Conservation (phyloP, 768 basidiomycete genomes). For the Boletellus sp. region DNA sequence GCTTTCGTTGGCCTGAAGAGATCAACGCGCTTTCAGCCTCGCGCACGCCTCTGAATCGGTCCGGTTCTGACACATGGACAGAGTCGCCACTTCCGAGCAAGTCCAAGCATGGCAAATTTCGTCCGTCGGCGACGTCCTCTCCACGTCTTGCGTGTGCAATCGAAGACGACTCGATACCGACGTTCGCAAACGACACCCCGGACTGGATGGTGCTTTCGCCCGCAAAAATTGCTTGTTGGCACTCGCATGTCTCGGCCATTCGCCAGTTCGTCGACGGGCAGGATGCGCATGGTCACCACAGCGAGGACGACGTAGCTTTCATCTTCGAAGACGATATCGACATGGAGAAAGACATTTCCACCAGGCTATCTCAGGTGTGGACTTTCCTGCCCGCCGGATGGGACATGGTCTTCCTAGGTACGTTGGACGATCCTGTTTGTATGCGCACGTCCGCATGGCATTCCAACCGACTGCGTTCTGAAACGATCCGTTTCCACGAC, state of each 20-base stretch:
- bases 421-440: slow-evolving; percentile 7
- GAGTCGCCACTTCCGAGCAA: slow-evolving; percentile 1
- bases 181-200: slow-evolving; percentile 37
- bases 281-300: slow-evolving; percentile 7
- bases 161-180: slow-evolving; percentile 36
- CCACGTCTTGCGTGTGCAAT: slow-evolving; percentile 41
- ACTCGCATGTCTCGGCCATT: slow-evolving; percentile 59
- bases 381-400: slow-evolving; percentile 51
- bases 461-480: not conserved
- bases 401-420: slow-evolving; percentile 75
- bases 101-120: not conserved
- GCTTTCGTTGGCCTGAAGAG: slow-evolving; percentile 40
- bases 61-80: slow-evolving; percentile 25
- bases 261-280: slow-evolving; percentile 38
- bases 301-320: slow-evolving; percentile 38
- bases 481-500: not conserved
- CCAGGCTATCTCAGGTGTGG: slow-evolving; percentile 46
- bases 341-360: slow-evolving; percentile 60
- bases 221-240: slow-evolving; percentile 67
- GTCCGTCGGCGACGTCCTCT: not conserved
- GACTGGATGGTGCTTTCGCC: slow-evolving; percentile 52
- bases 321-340: slow-evolving; percentile 81
- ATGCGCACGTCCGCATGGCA: not conserved
- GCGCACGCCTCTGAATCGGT: slow-evolving; percentile 2
- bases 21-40: slow-evolving; percentile 27